phyloP scores from a whole-genome alignment of 495 filamentous ascomycete species.

The Lophiostoma macrostomum region DNA sequence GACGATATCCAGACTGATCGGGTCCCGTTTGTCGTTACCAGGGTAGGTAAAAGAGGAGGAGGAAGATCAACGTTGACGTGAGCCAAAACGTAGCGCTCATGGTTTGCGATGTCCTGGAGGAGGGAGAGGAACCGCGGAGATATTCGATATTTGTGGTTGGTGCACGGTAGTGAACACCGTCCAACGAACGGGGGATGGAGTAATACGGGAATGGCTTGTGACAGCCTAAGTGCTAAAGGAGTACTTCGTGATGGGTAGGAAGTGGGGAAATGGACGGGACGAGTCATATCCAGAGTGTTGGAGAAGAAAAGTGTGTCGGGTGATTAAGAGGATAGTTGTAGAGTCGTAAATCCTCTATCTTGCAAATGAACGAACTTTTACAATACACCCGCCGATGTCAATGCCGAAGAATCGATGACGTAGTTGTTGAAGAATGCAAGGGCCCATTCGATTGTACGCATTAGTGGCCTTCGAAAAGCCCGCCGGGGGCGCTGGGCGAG shows the following conservation, averaged over 20 bases:
- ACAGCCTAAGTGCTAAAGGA: background rate
- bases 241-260: background rate
- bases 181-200: background rate
- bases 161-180: slow-evolving; percentile 1
- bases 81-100: slow-evolving; percentile 28
- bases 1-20: slow-evolving; percentile 29
- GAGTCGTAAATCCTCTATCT: slow-evolving; percentile 29
- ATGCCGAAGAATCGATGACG: slow-evolving; percentile 14
- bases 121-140: slow-evolving; percentile 16
- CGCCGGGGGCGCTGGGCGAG: too few relatives aligned
- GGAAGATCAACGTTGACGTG: slow-evolving; percentile 33
- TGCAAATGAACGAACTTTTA: slow-evolving; percentile 29
- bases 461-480: too few relatives aligned
- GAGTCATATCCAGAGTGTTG: slow-evolving; percentile 23
- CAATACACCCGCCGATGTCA: slow-evolving; percentile 20
- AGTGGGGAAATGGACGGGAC: background rate
- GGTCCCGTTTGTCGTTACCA: slow-evolving; percentile 8
- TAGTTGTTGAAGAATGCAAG: too few relatives aligned
- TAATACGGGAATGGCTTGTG: background rate
- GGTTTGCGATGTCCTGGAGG: slow-evolving; percentile 16
- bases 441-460: too few relatives aligned
- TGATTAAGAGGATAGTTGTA: background rate
- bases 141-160: background rate
- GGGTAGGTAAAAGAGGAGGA: background rate
- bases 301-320: background rate